phyloP scores from a whole-genome alignment of 768 basidiomycete genomes.

The Lactarius sp. region DNA sequence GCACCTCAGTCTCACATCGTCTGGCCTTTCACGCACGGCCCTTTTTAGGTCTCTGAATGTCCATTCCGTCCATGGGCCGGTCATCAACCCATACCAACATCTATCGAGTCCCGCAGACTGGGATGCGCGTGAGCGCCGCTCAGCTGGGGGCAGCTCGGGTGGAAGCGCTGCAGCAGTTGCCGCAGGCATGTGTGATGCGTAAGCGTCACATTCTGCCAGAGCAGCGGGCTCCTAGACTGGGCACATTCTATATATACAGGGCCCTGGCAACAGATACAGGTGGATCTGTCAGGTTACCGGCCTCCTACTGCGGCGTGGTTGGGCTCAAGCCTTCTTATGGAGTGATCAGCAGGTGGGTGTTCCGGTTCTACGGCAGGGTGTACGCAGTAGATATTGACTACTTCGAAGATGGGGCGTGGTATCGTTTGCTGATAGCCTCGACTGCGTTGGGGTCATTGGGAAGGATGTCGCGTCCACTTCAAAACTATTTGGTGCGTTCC shows the following conservation, averaged over 20 bases:
- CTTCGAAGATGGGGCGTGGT: slow-evolving; percentile 76
- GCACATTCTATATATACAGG: slow-evolving; percentile 37
- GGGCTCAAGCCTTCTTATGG: slow-evolving; percentile 97
- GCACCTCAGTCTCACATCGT: slow-evolving; percentile 23
- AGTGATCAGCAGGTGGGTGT: slow-evolving; percentile 70
- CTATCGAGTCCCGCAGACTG: slow-evolving; percentile 26
- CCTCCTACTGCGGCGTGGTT: slow-evolving; percentile 87
- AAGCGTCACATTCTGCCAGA: slow-evolving; percentile 35
- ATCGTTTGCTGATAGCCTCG: slow-evolving; percentile 90
- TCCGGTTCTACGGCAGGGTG: not conserved
- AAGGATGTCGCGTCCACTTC: slow-evolving; percentile 45
- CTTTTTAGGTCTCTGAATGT: slow-evolving; percentile 65
- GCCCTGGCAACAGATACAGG: slow-evolving; percentile 94
- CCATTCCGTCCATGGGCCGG: slow-evolving; percentile 69
- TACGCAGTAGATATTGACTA: slow-evolving; percentile 7
- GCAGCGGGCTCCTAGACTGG: not conserved
- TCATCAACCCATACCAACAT: slow-evolving; percentile 64
- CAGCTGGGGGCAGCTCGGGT: slow-evolving; percentile 91
- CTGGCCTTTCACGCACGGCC: not conserved
- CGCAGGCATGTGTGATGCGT: slow-evolving; percentile 80
- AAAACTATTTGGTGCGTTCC: slow-evolving; percentile 59
- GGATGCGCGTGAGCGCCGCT: slow-evolving; percentile 41
- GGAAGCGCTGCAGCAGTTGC: slow-evolving; percentile 94
- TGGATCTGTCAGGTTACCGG: slow-evolving; percentile 88
- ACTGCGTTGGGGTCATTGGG: slow-evolving; percentile 86